Evolutionary conservation across 352 stramenopile species (phyloP).

Genomic region (Elongisporangium prolatum): DNA sequence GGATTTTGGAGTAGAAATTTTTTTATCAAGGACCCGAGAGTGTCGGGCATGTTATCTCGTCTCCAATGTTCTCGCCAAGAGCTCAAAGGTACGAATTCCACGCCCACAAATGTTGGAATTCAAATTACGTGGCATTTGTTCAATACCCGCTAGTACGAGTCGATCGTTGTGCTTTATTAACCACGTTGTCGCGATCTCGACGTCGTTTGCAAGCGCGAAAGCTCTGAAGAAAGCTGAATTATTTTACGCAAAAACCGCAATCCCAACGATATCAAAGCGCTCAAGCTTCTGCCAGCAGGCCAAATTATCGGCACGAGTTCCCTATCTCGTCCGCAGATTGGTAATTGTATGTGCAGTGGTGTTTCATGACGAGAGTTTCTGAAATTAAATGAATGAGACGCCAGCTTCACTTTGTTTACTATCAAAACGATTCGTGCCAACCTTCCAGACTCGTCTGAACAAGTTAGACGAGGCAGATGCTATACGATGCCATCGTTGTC

Average conservation of each 20-base stretch:
- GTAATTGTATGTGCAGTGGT: no score
- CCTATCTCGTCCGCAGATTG: constrained; percentile 36
- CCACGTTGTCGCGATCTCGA: no score
- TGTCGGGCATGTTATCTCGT: constrained; percentile 35
- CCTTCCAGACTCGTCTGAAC: constrained; percentile 57
- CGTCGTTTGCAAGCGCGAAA: constrained; percentile 60
- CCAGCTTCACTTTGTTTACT: constrained; percentile 32
- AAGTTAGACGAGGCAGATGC: constrained; percentile 61
- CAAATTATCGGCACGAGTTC: constrained; percentile 60
- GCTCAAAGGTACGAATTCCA: constrained; percentile 38
- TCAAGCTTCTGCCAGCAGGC: constrained; percentile 36
- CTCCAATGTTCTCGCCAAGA: constrained; percentile 68
- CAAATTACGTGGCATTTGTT: no score
- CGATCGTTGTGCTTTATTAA: no score
- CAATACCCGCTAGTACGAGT: constrained; percentile 17
- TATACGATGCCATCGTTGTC: constrained; percentile 66
- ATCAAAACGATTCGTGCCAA: constrained; percentile 71
- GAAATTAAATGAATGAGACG: constrained; percentile 7
- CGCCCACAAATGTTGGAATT: no score
- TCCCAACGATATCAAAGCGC: constrained; percentile 23
- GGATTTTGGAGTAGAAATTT: no score
- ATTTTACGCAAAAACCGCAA: constrained; percentile 62
- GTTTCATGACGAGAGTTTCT: background rate
- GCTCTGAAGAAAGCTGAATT: constrained; percentile 50
- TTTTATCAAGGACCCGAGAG: constrained; percentile 42